A percentile compares a stretch with the other conserved stretches of the same genome.
Conservation (phyloP, 2,329 filamentous ascomycete species). For the Aspergillus bombycis region DNA sequence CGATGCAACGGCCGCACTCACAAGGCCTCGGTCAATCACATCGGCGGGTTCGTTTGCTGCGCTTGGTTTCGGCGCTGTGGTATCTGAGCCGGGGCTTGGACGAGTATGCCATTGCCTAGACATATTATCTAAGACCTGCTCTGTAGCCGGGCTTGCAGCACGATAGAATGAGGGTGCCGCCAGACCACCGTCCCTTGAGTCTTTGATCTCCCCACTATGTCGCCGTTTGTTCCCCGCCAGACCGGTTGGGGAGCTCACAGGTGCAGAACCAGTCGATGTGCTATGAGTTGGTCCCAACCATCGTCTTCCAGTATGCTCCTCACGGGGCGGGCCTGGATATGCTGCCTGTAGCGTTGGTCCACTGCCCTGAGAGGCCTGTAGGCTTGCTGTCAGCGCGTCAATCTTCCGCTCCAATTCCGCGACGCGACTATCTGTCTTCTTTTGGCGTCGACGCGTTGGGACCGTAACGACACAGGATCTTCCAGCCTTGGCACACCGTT, state of each 20-base stretch:
- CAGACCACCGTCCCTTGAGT: conserved; percentile 9
- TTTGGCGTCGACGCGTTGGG: conserved; percentile 77
- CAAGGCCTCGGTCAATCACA: conserved; percentile 53
- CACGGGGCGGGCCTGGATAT: conserved; percentile 34
- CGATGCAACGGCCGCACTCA: conserved; percentile 56
- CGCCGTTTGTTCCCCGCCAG: conserved; percentile 35
- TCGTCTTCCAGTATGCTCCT: conserved; percentile 41
- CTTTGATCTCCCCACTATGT: conserved; percentile 34
- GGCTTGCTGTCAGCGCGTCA: conserved; percentile 78
- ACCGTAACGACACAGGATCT: conserved; percentile 76
- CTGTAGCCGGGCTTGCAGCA: conserved; percentile 24
- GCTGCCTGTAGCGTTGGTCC: conserved; percentile 23
- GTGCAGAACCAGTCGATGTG: conserved; percentile 7
- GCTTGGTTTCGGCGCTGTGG: conserved; percentile 19
- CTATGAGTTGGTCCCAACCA: conserved; percentile 29
- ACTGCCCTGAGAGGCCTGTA: conserved; percentile 60
- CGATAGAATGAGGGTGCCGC: conserved; percentile 1
- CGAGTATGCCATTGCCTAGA: conserved; percentile 26
- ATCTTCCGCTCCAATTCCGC: conserved; percentile 92
- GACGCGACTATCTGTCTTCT: conserved; percentile 87
- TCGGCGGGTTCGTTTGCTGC: conserved; percentile 43
- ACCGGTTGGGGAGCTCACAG: conserved; percentile 5
- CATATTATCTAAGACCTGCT: conserved; percentile 21
- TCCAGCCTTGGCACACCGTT: conserved; percentile 79
- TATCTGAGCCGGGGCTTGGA: conserved; percentile 9